Base-by-base conservation (phyloP, 192 early-diverging fungal species). In the Coemansia sp. region DNA sequence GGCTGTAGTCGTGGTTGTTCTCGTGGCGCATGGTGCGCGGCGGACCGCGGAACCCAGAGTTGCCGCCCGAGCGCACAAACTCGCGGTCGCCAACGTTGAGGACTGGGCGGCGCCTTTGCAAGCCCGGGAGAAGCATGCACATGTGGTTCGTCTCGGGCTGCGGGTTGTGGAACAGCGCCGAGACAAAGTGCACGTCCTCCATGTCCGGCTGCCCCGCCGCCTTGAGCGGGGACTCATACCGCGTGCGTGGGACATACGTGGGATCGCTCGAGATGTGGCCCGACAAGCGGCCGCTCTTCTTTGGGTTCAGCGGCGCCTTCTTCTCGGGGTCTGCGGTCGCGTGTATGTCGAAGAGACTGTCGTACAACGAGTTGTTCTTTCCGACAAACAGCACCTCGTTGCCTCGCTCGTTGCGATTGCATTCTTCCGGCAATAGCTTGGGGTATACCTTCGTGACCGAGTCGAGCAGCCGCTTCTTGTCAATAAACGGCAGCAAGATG, bases 401-500 rank as follows among this genome's bases (percentile, higher is more conserved):
- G 5, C 94, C 91, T 38, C 83, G 76, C 11, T 88, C 78, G 68
- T 98, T 98, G 24, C 97, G 89, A 24, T 69, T 64, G 10, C 64
- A 68, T 68, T 97, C 95, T 24, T 94, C 93, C 8, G 86, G 78
- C 1, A 86, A 86, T 30, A 98, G 72, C 48, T 85, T 67, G 56
- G 86, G 76, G 24, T 91, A 90, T 9, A 83, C 82, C 46, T 87
- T 84, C 30, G 87, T 73, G 71, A 96, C 83, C 15, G 92, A 91
- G 14, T 84, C 80, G 11, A 97, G 68, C 33, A 99, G 71, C 34
- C 95, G 86, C 57, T 85, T 75, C 64, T 96, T 87, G 69, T 98
- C 94, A 77, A 99, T 94, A 58, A 99, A 99, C 0, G 96, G 96
- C 62, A 99, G 87, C 59, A 96, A 86, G 14, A 91, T 94, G 11